phyloP scores from a whole-genome alignment of 2,329 filamentous ascomycete species.

The Graphilbum fragrans region DNA sequence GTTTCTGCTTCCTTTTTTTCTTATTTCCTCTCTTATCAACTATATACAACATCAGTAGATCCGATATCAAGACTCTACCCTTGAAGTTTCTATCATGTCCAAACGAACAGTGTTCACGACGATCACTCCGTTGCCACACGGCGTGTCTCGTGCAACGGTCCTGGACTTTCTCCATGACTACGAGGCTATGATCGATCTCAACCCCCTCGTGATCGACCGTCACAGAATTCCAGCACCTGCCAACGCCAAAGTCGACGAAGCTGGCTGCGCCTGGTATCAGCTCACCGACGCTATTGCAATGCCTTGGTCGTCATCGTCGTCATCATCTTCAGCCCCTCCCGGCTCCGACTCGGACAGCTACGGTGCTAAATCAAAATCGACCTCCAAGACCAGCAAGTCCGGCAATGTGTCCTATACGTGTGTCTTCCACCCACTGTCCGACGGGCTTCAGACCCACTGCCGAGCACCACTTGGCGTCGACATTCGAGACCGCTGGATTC shows the following conservation, averaged over 20 bases:
- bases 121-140: slow-evolving; percentile 62
- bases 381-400: background rate
- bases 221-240: slow-evolving; percentile 55
- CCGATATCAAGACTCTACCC: no score
- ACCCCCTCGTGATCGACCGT: slow-evolving; percentile 67
- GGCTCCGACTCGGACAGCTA: background rate
- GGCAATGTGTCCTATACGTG: slow-evolving; percentile 62
- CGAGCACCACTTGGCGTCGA: slow-evolving; percentile 75
- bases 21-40: no score
- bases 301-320: slow-evolving; percentile 23
- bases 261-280: slow-evolving; percentile 62
- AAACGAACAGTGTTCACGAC: slow-evolving; percentile 63
- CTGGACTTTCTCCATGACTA: slow-evolving; percentile 68
- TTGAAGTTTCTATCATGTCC: slow-evolving; percentile 44
- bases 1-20: no score
- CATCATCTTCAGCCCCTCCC: background rate
- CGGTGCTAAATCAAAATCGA: background rate
- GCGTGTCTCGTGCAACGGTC: slow-evolving; percentile 57
- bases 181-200: slow-evolving; percentile 74
- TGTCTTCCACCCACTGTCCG: slow-evolving; percentile 63
- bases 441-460: slow-evolving; percentile 69
- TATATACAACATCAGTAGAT: no score
- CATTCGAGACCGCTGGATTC: slow-evolving; percentile 65
- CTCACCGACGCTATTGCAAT: slow-evolving; percentile 65
- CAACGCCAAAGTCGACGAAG: slow-evolving; percentile 59